These are phyloP conservation scores for Penicillium alfredii DNA, from an alignment of 495 filamentous ascomycete genomes.

Conservation along the genomic window DNA sequence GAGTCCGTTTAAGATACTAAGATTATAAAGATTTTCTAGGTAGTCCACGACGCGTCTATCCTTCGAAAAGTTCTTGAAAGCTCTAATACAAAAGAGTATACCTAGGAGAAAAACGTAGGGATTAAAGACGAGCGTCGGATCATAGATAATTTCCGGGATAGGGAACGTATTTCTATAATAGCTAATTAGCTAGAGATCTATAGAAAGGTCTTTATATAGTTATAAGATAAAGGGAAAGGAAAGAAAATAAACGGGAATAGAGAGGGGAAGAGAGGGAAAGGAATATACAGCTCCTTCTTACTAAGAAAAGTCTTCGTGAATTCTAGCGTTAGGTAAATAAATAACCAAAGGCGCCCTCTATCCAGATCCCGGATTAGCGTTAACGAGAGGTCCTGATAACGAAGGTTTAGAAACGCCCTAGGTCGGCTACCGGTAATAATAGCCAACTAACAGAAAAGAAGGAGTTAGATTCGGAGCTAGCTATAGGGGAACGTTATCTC, in stretches of 20 bases:
- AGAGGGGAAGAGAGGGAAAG: conserved; percentile 2
- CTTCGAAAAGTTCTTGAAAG: conserved; percentile 21
- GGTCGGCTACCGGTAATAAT: conserved; percentile 30
- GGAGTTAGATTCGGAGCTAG: conserved; percentile 27
- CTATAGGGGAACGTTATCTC: conserved; percentile 30
- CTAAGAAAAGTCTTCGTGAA: conserved; percentile 31
- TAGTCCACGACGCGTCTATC: conserved; percentile 16
- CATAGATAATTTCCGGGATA: conserved; percentile 29
- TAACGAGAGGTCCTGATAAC: conserved; percentile 19
- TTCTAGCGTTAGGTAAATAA: conserved; percentile 28
- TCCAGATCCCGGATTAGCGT: conserved; percentile 30
- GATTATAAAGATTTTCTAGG: conserved; percentile 25
- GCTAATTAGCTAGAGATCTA: conserved; percentile 1
- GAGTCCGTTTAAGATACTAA: conserved; percentile 24
- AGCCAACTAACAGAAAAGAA: conserved; percentile 32
- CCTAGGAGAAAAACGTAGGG: conserved; percentile 17
- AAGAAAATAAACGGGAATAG: conserved; percentile 4
- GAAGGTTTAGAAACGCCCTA: conserved; percentile 27
- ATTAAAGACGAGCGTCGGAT: conserved; percentile 23
- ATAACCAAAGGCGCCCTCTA: conserved; percentile 20
- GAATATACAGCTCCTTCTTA: conserved; percentile 26
- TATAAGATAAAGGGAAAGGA: conserved; percentile 1
- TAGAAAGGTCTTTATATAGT: neutral
- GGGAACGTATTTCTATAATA: conserved; percentile 25
- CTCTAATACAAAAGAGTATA: conserved; percentile 27